A percentile compares a stretch with the other conserved stretches of the same genome.
phyloP scores from a whole-genome alignment of 2,329 filamentous ascomycete genomes.

The Juglanconis oblonga region DNA sequence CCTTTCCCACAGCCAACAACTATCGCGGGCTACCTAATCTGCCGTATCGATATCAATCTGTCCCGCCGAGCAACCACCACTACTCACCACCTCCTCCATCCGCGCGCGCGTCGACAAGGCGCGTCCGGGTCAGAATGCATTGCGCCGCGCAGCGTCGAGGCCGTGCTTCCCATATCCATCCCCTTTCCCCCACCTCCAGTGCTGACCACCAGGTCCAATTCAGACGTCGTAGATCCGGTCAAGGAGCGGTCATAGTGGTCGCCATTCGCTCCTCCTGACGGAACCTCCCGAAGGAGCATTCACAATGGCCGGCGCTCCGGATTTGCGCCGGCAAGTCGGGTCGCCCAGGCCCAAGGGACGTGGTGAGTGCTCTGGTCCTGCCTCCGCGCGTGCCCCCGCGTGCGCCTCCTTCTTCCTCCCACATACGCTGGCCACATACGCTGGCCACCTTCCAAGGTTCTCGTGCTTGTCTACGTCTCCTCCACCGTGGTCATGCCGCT shows the following conservation, averaged over 20 bases:
- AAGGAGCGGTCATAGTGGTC: constrained; percentile 24
- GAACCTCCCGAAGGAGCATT: constrained; percentile 24
- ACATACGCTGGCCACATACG: not conserved
- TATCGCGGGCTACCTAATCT: not conserved
- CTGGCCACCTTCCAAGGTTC: not conserved
- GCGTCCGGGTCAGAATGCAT: too few species aligned
- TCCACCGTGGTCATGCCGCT: constrained; percentile 2
- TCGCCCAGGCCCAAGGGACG: constrained; percentile 56
- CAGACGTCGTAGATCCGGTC: constrained; percentile 43
- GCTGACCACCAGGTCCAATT: constrained; percentile 23
- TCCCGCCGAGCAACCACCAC: not conserved
- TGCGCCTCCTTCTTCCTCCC: constrained; percentile 7
- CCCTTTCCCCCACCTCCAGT: not conserved
- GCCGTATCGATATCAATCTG: not conserved
- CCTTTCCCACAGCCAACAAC: not conserved
- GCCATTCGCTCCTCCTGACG: constrained; percentile 28
- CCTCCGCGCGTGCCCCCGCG: constrained; percentile 5
- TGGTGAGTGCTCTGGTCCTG: constrained; percentile 37
- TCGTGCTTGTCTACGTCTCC: not conserved
- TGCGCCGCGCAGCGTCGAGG: too few species aligned
- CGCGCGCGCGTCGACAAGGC: not conserved
- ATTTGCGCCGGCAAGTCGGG: constrained; percentile 51
- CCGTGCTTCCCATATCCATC: too few species aligned
- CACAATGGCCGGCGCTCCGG: constrained; percentile 26
- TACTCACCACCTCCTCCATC: not conserved